Evolutionary conservation across 2,329 filamentous ascomycete species (phyloP), one percentile per base, ranked within the genome.

Genomic region (Ceratocystis alfenasii): DNA sequence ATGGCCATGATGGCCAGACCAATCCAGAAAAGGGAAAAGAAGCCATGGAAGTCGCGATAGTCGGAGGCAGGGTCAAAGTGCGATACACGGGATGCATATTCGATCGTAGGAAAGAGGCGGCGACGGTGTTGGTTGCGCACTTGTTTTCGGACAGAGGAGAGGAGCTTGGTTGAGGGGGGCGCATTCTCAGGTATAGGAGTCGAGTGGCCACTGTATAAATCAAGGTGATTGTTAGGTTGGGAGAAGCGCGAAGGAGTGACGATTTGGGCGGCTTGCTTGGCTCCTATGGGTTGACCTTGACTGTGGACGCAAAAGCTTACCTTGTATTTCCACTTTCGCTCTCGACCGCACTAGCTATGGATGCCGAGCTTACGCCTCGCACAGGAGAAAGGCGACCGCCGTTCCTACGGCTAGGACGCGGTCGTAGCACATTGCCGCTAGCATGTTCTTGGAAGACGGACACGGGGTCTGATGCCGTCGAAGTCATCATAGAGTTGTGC

Each of bases 21-120:
- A 70, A 99, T 93, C 94, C 94, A 99, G 78, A 99, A 99, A 46
- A 99, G 83, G 65, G 94, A 90, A 78, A 96, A 99, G 82, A 99
- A 99, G 73, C 94, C 94, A 71, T 90, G 86, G 74, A 99, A 99
- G 76, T 99, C 91, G 72, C 86, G 86, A 74, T 97, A 92, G 72
- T 96, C 91, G 75, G 89, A 95, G 62, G 84, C 82, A 0, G 92
- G 91, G 73, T 99, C 94, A 74, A 99, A 96, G 77, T 99, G 93
- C 20, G 93, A 97, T 25, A 97, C 87, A 66, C 94, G 88, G 68
- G 88, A 87, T 50, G 89, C 84, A 77, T 93, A 99, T 72, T 96
- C 89, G 73, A 95, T 91, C 25, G 89, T 94, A 25, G 95, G 93
- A 74, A 97, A 99, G 70, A 96, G 80, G 70, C 92, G 87, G 66